Evolutionary conservation across 177 flowering plant genomes (phyloP), one percentile per base, ranked within the genome.

Genomic region (Vitis hybrid): DNA sequence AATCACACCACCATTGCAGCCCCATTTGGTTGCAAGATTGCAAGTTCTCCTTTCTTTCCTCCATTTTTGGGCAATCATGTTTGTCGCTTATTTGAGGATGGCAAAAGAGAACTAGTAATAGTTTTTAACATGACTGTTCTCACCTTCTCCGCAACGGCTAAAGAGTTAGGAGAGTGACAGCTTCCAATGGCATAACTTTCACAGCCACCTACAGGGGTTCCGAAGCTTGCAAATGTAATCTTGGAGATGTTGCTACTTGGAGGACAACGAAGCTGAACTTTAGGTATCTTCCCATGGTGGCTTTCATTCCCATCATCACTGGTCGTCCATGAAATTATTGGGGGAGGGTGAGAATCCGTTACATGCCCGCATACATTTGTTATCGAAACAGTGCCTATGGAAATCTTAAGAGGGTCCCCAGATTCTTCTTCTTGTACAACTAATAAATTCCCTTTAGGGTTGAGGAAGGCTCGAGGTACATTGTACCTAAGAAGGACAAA

Each of bases 151-250:
- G 82, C 82, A 8, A 75, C 59, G n/a, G 70, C 56, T 61, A 19
- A 70, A 17, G 97, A 80, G 50, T 68, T 76, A 1, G 74, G 11
- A 2, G 87, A 77, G 65, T 91, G 90, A 68, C 96, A 92, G 6
- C 70, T 69, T 50, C 92, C 90, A 54, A 66, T 30, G 30, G 83
- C 72, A 80, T 86, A 89, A 2, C 73, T 71, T 26, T 65, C 59
- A 67, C 92, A 89, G 52, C 82, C 71, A 64, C 96, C 95, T 17
- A 32, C 30, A 39, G 92, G 92, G 30, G 69, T 80, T 45, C 97
- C 93, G 78, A 60, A 88, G 82, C 92, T 90, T 51, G 93, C 90
- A 75, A 87, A 90, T 57, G 83, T 7, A 54, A 92, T 83, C 15
- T 67, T 77, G 10, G 92, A 80, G 56, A 90, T 86, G 32, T 56